Evolutionary conservation across 768 basidiomycete genomes (phyloP), one percentile per base, ranked within the genome.

Genomic region (Lepiota brunneoincarnata): DNA sequence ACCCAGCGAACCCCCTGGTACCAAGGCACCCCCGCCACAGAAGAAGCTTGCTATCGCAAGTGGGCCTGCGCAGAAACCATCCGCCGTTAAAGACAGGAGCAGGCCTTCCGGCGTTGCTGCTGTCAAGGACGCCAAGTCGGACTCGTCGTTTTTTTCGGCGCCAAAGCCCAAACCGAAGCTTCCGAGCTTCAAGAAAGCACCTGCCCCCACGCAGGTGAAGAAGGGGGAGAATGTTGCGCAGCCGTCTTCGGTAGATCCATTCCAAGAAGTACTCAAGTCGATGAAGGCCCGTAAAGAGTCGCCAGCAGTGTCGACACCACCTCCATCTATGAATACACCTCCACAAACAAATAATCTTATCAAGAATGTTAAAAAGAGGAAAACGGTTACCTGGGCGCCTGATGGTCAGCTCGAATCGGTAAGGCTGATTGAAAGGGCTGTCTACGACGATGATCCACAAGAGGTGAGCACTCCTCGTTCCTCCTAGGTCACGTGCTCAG

Each of bases 401-500:
- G 89, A 90, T 58, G 79, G 75, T 64, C 73, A 81, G 67, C 83
- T 93, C 60, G 88, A 85, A 74, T 75, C 80, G 63, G 77, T 93
- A 68, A 84, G 82, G 70, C 69, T 84, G 67, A 93, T 93, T 72
- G 89, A 92, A 74, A 82, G 80, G 64, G 91, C 92, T 59, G 76
- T 92, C 63, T 93, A 93, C 74, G 92, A 92, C 62, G 91, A 92
- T 70, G 92, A 93, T 77, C 82, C 84, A 63, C 76, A 81, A 75
- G 87, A 89, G 80, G 91, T 92, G 81, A 85, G 89, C 82, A 63
- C 64, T 76, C 62, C 66, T 64, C 64, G 65, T 65, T 64, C 59
- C 64, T 63, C 50, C 59, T 61, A 35, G 60, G 56, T 56, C 60
- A 59, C 58, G 61, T 69, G 65, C 64, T 62, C 65, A 66, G 66